Percentiles rank a stretch among this genome's conserved stretches.
These are phyloP conservation scores for Rhododendron henanense DNA, from an alignment of 148 eudicot genomes.

Conservation along the genomic window DNA sequence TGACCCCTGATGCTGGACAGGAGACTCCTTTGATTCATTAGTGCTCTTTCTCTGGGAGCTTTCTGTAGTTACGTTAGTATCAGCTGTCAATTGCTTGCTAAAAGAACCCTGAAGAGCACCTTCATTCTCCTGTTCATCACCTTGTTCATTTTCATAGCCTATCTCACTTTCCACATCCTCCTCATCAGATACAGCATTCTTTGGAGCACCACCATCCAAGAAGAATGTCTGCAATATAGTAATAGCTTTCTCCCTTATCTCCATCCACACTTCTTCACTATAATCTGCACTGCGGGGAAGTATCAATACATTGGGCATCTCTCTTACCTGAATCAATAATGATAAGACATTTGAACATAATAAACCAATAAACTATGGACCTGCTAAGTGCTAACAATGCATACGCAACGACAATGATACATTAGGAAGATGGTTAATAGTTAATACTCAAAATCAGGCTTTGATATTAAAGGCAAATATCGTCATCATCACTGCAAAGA, in stretches of 20 bases:
- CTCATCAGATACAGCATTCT: slow-evolving; percentile 75
- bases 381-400: neutral
- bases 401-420: neutral
- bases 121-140: slow-evolving; percentile 39
- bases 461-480: neutral
- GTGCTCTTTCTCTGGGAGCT: slow-evolving; percentile 48
- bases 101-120: slow-evolving; percentile 46
- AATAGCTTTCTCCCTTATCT: slow-evolving; percentile 89
- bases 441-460: neutral
- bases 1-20: slow-evolving; percentile 53
- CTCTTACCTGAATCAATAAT: slow-evolving; percentile 63
- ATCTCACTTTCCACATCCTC: slow-evolving; percentile 76
- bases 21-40: slow-evolving; percentile 45
- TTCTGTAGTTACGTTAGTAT: slow-evolving; percentile 42
- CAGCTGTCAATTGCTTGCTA: slow-evolving; percentile 41
- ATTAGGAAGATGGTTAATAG: neutral
- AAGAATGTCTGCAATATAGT: slow-evolving; percentile 79
- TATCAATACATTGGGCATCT: slow-evolving; percentile 98
- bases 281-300: slow-evolving; percentile 99
- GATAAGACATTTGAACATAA: neutral
- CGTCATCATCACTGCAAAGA: neutral
- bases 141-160: slow-evolving; percentile 48
- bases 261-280: slow-evolving; percentile 99
- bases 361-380: neutral
- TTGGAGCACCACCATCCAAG: slow-evolving; percentile 68